Conservation (phyloP, 2,329 filamentous ascomycete genomes). For the Trichoderma sp. region DNA sequence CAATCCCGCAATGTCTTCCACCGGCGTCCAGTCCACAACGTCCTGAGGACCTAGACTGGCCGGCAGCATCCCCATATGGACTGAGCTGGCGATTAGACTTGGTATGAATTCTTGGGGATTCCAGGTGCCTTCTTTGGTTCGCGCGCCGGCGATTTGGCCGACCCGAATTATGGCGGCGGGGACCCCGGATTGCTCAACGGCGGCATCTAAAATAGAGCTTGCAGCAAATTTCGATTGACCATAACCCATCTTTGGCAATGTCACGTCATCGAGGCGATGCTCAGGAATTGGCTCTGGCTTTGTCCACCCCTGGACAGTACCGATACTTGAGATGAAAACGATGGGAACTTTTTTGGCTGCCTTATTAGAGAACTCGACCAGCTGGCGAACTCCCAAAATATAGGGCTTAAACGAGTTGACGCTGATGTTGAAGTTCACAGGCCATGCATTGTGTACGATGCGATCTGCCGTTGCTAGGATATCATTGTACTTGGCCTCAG, state of each 20-base stretch:
- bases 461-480: conserved; percentile 26
- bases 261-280: conserved; percentile 35
- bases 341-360: conserved; percentile 35
- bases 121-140: conserved; percentile 45
- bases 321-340: conserved; percentile 45
- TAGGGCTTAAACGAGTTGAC: conserved; percentile 49
- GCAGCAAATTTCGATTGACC: conserved; percentile 45
- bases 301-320: conserved; percentile 37
- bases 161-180: conserved; percentile 42
- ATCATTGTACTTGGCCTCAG: conserved; percentile 14
- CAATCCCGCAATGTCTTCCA: conserved; percentile 46
- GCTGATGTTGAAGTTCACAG: conserved; percentile 51
- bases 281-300: conserved; percentile 37
- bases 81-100: conserved; percentile 47
- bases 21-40: conserved; percentile 53
- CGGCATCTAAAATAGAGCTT: conserved; percentile 39
- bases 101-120: conserved; percentile 60
- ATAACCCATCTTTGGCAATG: conserved; percentile 35
- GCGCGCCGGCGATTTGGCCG: conserved; percentile 47
- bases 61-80: conserved; percentile 48
- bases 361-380: conserved; percentile 43
- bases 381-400: conserved; percentile 47
- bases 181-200: conserved; percentile 35
- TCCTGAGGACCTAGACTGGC: conserved; percentile 41
- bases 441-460: conserved; percentile 50